Percentiles rank a stretch among this genome's conserved stretches.
Conservation (phyloP, 1,139 yeast species). For the Saccharomyces hybrid region DNA sequence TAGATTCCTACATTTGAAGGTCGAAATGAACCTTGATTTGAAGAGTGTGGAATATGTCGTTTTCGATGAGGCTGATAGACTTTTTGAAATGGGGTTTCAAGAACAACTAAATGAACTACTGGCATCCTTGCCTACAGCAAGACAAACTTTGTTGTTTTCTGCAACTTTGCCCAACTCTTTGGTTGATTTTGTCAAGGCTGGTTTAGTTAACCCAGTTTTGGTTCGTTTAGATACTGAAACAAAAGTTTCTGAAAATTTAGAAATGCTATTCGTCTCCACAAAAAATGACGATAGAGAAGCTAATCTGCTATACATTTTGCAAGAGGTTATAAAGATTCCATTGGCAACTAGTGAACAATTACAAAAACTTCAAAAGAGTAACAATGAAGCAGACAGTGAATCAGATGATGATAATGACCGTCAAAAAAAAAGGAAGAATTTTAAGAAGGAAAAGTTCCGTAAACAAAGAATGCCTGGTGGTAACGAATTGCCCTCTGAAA, state of each 20-base stretch:
- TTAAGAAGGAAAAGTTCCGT: slow-evolving; percentile 37
- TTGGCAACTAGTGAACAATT: slow-evolving; percentile 61
- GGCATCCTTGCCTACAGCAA: slow-evolving; percentile 68
- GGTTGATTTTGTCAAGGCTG: slow-evolving; percentile 97
- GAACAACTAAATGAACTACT: slow-evolving; percentile 88
- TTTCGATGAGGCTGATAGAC: slow-evolving; percentile 96
- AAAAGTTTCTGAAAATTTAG: slow-evolving; percentile 81
- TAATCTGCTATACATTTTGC: slow-evolving; percentile 63
- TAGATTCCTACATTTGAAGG: slow-evolving; percentile 87
- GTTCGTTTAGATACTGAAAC: slow-evolving; percentile 90
- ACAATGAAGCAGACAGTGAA: slow-evolving; percentile 44
- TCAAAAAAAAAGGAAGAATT: slow-evolving; percentile 31
- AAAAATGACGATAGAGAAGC: slow-evolving; percentile 90
- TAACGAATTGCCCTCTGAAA: slow-evolving; percentile 71
- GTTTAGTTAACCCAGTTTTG: slow-evolving; percentile 81
- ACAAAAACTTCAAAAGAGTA: slow-evolving; percentile 38
- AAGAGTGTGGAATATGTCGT: slow-evolving; percentile 81
- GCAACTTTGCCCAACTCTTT: slow-evolving; percentile 91
- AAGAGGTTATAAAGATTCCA: slow-evolving; percentile 82
- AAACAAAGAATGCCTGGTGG: slow-evolving; percentile 67
- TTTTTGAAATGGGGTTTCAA: slow-evolving; percentile 95
- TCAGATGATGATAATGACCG: slow-evolving; percentile 38
- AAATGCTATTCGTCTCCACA: slow-evolving; percentile 79
- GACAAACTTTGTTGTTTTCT: slow-evolving; percentile 86
- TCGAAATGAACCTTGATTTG: slow-evolving; percentile 87